Evolutionary conservation across 768 basidiomycete species (phyloP).

Genomic region (Hemileccinum impolitum): DNA sequence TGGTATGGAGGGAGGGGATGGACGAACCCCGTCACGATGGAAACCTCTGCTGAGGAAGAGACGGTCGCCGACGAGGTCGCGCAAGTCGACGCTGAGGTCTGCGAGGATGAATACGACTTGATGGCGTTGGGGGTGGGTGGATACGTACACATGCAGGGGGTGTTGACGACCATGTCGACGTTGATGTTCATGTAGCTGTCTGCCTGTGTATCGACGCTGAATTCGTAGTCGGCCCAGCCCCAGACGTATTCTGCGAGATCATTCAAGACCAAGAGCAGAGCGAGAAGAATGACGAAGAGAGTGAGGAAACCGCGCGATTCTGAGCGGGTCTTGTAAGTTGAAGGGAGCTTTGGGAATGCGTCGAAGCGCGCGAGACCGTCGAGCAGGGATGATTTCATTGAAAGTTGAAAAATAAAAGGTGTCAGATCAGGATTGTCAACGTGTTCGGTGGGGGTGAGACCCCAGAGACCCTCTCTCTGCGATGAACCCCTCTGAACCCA

Average conservation of each 20-base stretch:
- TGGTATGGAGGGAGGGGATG: not conserved
- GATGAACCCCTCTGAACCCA: too few species aligned
- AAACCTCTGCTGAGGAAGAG: conserved; percentile 78
- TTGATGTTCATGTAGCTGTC: conserved; percentile 75
- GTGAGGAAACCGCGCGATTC: conserved; percentile 82
- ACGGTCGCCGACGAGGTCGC: conserved; percentile 93
- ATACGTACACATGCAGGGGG: conserved; percentile 86
- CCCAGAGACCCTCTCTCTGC: conserved; percentile 21
- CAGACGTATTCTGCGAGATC: conserved; percentile 90
- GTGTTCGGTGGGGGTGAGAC: too few species aligned
- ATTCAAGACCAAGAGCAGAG: conserved; percentile 76
- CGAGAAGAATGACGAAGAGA: conserved; percentile 60
- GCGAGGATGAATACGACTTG: conserved; percentile 7
- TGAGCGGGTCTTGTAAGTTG: conserved; percentile 76
- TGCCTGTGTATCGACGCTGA: conserved; percentile 72
- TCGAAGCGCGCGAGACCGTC: conserved; percentile 65
- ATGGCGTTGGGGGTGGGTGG: too few species aligned
- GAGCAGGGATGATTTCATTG: too few species aligned
- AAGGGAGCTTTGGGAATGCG: conserved; percentile 83
- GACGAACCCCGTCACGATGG: conserved; percentile 76
- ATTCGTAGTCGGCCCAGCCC: conserved; percentile 90
- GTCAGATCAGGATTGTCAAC: too few species aligned
- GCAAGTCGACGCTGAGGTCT: conserved; percentile 86
- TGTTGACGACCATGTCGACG: conserved; percentile 88
- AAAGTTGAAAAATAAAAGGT: too few species aligned